Conservation (phyloP, 2,329 filamentous ascomycete species). For the Penicillium sp. region DNA sequence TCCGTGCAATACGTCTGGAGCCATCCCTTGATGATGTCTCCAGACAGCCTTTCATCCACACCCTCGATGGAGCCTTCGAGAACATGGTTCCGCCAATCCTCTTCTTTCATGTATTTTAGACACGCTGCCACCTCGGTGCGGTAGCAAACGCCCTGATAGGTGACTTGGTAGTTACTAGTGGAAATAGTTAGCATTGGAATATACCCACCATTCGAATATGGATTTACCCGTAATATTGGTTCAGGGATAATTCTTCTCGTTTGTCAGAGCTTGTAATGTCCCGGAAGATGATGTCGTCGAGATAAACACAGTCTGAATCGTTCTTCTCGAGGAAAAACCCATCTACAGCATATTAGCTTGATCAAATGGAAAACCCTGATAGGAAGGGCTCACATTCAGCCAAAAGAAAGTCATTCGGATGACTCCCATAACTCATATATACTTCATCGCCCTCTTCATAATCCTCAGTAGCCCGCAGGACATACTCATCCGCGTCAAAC, state of each 20-base stretch:
- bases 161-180: conserved; percentile 41
- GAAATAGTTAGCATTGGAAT: conserved; percentile 3
- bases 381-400: conserved; percentile 38
- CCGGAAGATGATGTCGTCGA: conserved; percentile 41
- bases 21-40: conserved; percentile 34
- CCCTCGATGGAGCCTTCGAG: conserved; percentile 34
- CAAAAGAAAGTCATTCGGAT: conserved; percentile 43
- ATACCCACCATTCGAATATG: neutral
- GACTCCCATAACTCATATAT: conserved; percentile 43
- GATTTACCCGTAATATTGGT: conserved; percentile 40
- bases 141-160: conserved; percentile 38
- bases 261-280: conserved; percentile 26
- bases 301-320: conserved; percentile 38
- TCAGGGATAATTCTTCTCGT: conserved; percentile 32
- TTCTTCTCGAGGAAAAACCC: conserved; percentile 43
- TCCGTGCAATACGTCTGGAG: conserved; percentile 35
- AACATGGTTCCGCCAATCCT: conserved; percentile 39
- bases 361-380: neutral
- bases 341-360: conserved; percentile 27
- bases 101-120: conserved; percentile 37
- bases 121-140: conserved; percentile 43
- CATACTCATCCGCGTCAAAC: conserved; percentile 36
- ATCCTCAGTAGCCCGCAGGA: conserved; percentile 31
- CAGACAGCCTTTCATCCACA: conserved; percentile 30
- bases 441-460: conserved; percentile 42